phyloP scores from a whole-genome alignment of 305 asterid species.

The Solanum aculeatissimum region DNA sequence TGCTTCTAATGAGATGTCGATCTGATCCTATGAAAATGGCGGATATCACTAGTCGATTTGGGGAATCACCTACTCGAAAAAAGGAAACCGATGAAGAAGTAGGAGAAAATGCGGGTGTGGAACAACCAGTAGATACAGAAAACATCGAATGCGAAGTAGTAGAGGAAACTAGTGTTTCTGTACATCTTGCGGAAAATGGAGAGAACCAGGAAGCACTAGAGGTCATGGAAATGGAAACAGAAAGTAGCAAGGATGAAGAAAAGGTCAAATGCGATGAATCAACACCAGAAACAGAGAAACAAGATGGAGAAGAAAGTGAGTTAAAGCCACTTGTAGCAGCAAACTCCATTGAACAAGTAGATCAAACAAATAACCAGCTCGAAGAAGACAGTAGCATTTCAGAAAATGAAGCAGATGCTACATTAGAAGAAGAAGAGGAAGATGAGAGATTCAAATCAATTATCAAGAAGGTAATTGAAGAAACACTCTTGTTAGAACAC shows the following conservation, averaged over 20 bases:
- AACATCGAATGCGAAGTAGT: neutral
- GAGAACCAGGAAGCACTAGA: neutral
- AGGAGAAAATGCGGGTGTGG: neutral
- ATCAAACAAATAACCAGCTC: neutral
- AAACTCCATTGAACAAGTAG: neutral
- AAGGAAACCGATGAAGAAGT: constrained; percentile 7
- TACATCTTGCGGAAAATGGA: constrained; percentile 1
- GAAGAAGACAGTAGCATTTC: constrained; percentile 1
- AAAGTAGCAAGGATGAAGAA: neutral
- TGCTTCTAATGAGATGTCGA: constrained; percentile 43
- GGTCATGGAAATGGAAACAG: neutral
- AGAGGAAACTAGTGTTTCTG: constrained; percentile 5
- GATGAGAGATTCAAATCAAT: neutral
- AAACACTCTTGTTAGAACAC: neutral
- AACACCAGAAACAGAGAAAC: neutral
- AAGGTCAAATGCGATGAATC: neutral
- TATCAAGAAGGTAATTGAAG: neutral
- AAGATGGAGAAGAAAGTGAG: constrained; percentile 20
- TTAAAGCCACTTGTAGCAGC: neutral
- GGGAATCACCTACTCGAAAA: constrained; percentile 25
- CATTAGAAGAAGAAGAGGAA: neutral
- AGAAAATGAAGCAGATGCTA: constrained; percentile 1
- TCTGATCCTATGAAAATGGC: constrained; percentile 47
- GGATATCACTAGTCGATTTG: constrained; percentile 25
- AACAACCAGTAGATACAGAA: neutral